Evolutionary conservation across 495 filamentous ascomycete genomes (phyloP), one percentile per base, ranked within the genome.

Genomic region (Penicillium silybi): DNA sequence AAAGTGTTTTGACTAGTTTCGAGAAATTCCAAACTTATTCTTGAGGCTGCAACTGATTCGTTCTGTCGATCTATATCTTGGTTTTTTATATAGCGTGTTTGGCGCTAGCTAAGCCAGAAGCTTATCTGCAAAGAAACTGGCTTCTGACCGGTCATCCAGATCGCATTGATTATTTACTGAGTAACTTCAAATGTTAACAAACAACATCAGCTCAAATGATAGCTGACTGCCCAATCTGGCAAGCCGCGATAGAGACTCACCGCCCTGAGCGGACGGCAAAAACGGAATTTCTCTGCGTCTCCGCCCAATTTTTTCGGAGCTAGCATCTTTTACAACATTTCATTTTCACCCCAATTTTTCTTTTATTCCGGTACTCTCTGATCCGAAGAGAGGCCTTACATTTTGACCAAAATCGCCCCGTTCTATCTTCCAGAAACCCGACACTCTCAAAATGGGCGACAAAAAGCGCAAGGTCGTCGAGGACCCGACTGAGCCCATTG

Each of bases 401-500:
- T 32, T 3, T 13, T 10, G 10, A 32, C 29, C 6, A 32, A 6
- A 3, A 1, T 13, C 11, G 10, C 7, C 37, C 2, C 15, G 13
- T 19, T 5, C 5, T 39, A 39, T 6, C 2, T 27, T 15, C 6
- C 41, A 41, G n/a, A 11, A 17, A 46, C 19, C 17, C 25, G 39
- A 35, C n/a, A 48, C 15, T 20, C 4, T 32, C 38, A 66, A 47
- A 63, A 76, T 74, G 68, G 60, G 67, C 45, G 69, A 74, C 56
- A 75, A 72, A 57, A 74, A 72, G 64, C 73, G 73, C 68, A 77
- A 77, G 64, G 66, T 70, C 58, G 56, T 57, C 23, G 61, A 64
- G 39, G 52, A 64, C n/a, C 42, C 52, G 29, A 61, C 45, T 37
- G 65, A 70, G 44, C 61, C 50, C 6, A 52, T 62, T 38, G 58